Evolutionary conservation across 2,329 filamentous ascomycete species (phyloP).

Genomic region (Arthroderma sp.): DNA sequence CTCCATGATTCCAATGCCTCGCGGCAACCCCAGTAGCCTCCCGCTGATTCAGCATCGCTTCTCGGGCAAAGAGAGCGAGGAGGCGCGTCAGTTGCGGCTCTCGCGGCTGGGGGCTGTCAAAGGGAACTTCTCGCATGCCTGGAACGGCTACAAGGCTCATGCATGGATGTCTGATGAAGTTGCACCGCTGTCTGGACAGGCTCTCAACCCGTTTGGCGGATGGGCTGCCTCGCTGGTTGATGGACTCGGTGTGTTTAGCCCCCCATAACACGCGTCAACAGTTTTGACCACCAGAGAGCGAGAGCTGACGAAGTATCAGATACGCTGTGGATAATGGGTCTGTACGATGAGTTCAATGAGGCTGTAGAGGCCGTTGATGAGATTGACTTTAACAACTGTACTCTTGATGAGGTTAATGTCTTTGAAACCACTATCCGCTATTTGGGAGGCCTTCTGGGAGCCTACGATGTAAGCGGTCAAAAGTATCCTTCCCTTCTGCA

Average conservation of each 20-base stretch:
- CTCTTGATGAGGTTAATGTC: conserved; percentile 28
- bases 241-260: conserved; percentile 19
- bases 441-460: conserved; percentile 42
- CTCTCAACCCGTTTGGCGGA: conserved; percentile 49
- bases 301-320: conserved; percentile 37
- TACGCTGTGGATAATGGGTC: conserved; percentile 51
- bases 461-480: conserved; percentile 40
- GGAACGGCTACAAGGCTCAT: conserved; percentile 48
- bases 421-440: conserved; percentile 44
- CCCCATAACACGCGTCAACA: neutral
- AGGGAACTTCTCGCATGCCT: conserved; percentile 43
- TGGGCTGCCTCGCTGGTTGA: conserved; percentile 52
- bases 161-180: conserved; percentile 56
- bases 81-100: neutral
- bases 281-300: neutral
- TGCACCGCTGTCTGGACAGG: conserved; percentile 42
- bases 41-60: conserved; percentile 6
- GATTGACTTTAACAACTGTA: conserved; percentile 42
- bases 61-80: neutral
- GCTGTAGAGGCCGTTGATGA: conserved; percentile 41
- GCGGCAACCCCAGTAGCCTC: conserved; percentile 1
- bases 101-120: conserved; percentile 31
- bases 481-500: conserved; percentile 35
- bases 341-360: conserved; percentile 44
- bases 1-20: conserved; percentile 3